Evolutionary conservation across 2,329 filamentous ascomycete genomes (phyloP).

Genomic region (Trichoderma semiorbis): DNA sequence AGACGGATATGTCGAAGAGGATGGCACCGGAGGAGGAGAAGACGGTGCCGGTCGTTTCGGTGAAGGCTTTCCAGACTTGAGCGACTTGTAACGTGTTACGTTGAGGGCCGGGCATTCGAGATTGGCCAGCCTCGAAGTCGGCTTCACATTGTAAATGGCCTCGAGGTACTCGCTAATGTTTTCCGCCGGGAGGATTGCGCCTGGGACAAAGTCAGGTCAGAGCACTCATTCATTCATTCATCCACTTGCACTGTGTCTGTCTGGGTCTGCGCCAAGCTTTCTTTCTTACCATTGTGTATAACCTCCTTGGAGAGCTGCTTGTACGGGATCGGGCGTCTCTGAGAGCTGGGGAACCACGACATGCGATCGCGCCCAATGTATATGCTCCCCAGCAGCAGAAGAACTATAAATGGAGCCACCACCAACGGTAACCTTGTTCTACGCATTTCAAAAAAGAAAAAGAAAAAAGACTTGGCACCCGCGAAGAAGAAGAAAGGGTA

Average conservation of each 20-base stretch:
- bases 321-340: not conserved
- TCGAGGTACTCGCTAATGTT: conserved; percentile 24
- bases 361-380: conserved; percentile 14
- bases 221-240: not conserved
- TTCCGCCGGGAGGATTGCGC: not conserved
- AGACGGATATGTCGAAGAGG: not conserved
- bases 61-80: conserved; percentile 12
- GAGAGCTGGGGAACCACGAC: not conserved
- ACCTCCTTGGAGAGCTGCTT: not conserved
- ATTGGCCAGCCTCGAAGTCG: conserved; percentile 19
- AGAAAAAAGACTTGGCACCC: not conserved
- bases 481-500: not conserved
- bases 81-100: conserved; percentile 23
- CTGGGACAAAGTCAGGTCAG: not conserved
- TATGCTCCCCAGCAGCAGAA: conserved; percentile 13
- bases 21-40: not conserved
- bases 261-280: not conserved
- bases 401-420: conserved; percentile 6
- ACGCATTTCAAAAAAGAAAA: not conserved
- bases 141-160: conserved; percentile 26
- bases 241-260: not conserved
- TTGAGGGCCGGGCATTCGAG: conserved; percentile 26
- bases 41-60: not conserved
- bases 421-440: conserved; percentile 6
- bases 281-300: not conserved